phyloP scores from a whole-genome alignment of 2,329 filamentous ascomycete species.

The Penicillium occitanis region DNA sequence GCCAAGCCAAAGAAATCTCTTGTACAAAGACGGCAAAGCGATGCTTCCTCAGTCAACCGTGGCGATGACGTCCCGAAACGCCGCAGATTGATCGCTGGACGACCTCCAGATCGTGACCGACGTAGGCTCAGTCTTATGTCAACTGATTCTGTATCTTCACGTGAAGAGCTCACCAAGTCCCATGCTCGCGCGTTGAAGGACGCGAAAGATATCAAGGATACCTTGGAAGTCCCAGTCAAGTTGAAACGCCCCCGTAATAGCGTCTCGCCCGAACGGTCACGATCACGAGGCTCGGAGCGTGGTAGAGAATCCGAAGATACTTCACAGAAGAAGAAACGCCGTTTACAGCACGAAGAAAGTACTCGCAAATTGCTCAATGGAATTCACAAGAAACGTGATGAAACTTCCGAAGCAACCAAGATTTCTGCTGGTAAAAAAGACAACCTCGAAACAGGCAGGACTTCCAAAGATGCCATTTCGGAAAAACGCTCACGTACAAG shows the following conservation, averaged over 20 bases:
- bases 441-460: conserved; percentile 26
- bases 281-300: conserved; percentile 35
- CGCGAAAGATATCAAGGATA: conserved; percentile 10
- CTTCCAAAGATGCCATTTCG: conserved; percentile 21
- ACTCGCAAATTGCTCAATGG: conserved; percentile 34
- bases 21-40: conserved; percentile 33
- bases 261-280: conserved; percentile 42
- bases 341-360: conserved; percentile 43
- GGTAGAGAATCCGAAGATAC: conserved; percentile 34
- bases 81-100: conserved; percentile 43
- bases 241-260: conserved; percentile 46
- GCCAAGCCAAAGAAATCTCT: conserved; percentile 31
- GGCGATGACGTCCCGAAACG: conserved; percentile 40
- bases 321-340: conserved; percentile 45
- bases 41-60: conserved; percentile 29
- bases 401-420: conserved; percentile 22
- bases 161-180: conserved; percentile 37
- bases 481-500: conserved; percentile 21
- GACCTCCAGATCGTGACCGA: conserved; percentile 40
- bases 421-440: conserved; percentile 16
- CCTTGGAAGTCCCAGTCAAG: conserved; percentile 20
- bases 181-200: conserved; percentile 23
- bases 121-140: conserved; percentile 40
- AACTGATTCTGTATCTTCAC: conserved; percentile 42
- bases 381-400: conserved; percentile 29